phyloP scores from a whole-genome alignment of 225 moss, liverwort and hornwort genomes.

The Antitrichia curtipendula region DNA sequence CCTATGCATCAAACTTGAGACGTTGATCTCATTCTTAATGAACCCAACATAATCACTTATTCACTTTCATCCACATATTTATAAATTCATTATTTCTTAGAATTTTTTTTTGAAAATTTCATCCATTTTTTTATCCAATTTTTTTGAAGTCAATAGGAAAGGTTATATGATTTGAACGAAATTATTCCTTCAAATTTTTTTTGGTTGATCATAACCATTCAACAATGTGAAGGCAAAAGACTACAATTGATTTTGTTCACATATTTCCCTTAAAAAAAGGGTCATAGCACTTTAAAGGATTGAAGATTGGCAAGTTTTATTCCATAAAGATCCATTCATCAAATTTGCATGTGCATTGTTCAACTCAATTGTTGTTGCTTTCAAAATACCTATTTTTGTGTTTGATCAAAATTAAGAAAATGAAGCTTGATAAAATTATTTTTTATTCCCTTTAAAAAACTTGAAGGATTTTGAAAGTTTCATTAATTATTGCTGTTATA shows the following conservation, averaged over 20 bases:
- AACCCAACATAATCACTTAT: background rate
- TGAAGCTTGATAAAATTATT: too few relatives aligned
- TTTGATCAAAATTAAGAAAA: background rate
- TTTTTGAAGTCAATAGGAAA: background rate
- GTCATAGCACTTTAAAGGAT: background rate
- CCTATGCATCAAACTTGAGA: too few relatives aligned
- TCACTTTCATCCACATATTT: background rate
- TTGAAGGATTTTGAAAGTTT: background rate
- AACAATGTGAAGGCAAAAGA: background rate
- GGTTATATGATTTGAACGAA: accelerated
- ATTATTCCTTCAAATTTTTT: background rate
- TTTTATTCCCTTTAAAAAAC: too few relatives aligned
- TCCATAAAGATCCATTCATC: background rate
- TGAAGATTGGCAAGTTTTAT: background rate
- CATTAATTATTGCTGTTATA: accelerated
- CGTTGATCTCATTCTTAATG: background rate
- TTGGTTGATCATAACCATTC: background rate
- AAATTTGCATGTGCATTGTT: background rate
- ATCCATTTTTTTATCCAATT: background rate
- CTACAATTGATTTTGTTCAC: background rate
- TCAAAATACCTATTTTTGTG: background rate
- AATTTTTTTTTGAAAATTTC: background rate
- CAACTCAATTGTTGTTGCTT: too few relatives aligned
- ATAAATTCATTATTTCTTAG: background rate
- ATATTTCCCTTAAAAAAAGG: background rate